phyloP scores from a whole-genome alignment of 2,329 filamentous ascomycete species.

The Aspergillus sp. region DNA sequence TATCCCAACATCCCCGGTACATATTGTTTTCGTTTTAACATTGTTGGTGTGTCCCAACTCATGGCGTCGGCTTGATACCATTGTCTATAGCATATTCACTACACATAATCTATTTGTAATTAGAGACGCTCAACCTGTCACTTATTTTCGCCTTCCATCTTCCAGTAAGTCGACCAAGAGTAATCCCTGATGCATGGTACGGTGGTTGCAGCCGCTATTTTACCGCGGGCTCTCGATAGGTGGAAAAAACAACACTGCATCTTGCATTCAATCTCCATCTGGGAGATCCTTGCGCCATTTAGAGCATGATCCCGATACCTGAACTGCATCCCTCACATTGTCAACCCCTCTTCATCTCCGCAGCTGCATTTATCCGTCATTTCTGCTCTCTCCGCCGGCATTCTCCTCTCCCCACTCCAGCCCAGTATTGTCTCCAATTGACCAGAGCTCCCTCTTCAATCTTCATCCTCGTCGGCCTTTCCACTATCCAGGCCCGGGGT shows the following conservation, averaged over 20 bases:
- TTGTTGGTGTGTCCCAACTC: constrained; percentile 1
- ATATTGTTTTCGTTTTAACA: constrained; percentile 4
- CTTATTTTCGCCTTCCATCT: background rate
- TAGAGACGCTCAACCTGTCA: background rate
- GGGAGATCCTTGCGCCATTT: background rate
- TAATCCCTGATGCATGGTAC: background rate
- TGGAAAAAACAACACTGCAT: constrained; percentile 8
- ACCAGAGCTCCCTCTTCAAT: background rate
- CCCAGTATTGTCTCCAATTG: constrained; percentile 1
- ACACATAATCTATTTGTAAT: constrained; percentile 8
- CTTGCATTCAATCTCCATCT: background rate
- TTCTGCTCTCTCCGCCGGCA: constrained; percentile 2
- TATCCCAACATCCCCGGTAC: background rate
- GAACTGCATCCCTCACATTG: background rate
- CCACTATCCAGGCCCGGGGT: constrained; percentile 6
- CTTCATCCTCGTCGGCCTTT: background rate
- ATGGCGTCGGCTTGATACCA: constrained; percentile 7
- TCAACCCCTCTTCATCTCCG: background rate
- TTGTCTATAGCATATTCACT: constrained; percentile 6
- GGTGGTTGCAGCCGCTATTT: constrained; percentile 3
- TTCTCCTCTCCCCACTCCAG: background rate
- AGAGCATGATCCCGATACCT: too few species aligned
- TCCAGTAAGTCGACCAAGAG: background rate
- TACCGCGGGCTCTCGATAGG: constrained; percentile 12
- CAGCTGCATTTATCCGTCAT: constrained; percentile 14